These are phyloP conservation scores for Corrigiola litoralis DNA, from an alignment of 179 eudicot genomes.

Conservation along the genomic window DNA sequence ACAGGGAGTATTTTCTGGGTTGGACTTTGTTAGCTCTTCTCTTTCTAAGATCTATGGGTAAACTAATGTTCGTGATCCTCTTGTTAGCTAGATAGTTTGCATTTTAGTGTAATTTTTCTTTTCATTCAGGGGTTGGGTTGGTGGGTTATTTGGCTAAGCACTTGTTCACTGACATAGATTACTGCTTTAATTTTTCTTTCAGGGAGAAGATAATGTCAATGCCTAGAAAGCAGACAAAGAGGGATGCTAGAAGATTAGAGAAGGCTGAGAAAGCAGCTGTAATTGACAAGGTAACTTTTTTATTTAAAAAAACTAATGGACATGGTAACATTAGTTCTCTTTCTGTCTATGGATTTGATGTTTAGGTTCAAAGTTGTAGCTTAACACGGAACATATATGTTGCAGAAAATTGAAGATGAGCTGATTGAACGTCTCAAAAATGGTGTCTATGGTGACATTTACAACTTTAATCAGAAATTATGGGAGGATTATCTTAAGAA, in stretches of 20 bases:
- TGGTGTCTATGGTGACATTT: conserved; percentile 66
- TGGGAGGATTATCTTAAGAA: conserved; percentile 41
- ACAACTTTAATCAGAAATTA: conserved; percentile 39
- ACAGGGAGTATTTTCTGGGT: too few relatives aligned
- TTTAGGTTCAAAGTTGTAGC: neutral
- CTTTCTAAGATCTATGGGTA: too few relatives aligned
- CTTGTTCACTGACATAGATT: neutral
- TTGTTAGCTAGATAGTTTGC: too few relatives aligned
- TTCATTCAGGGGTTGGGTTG: neutral
- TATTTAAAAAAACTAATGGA: too few relatives aligned
- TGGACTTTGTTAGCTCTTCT: too few relatives aligned
- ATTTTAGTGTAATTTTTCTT: too few relatives aligned
- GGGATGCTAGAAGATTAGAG: conserved; percentile 76
- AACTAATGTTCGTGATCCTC: too few relatives aligned
- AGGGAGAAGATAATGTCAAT: conserved; percentile 88
- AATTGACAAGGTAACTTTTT: conserved; percentile 69
- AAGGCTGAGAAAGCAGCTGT: conserved; percentile 88
- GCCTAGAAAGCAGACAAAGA: conserved; percentile 71
- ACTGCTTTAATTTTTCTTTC: conserved; percentile 3
- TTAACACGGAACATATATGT: neutral
- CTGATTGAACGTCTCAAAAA: conserved; percentile 69
- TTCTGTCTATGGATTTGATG: neutral
- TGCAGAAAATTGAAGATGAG: conserved; percentile 87
- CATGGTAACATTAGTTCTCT: too few relatives aligned
- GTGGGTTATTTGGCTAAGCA: neutral